These are phyloP conservation scores for Aureobasidium sp. DNA, from an alignment of 2,329 filamentous ascomycete species.

Conservation along the genomic window DNA sequence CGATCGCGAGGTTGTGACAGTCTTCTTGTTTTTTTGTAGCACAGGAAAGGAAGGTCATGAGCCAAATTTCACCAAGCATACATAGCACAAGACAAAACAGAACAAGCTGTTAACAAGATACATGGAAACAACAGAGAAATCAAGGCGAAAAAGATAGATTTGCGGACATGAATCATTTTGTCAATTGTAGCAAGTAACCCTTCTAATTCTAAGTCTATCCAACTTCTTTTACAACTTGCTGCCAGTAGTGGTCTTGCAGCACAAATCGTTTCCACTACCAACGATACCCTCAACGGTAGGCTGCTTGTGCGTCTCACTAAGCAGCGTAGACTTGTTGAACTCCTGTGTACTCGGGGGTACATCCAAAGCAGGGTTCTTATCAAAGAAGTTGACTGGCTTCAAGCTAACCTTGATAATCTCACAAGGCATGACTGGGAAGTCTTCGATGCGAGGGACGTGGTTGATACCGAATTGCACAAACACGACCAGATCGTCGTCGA, in stretches of 20 bases:
- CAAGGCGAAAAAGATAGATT: too few species aligned
- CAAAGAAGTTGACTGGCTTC: constrained; percentile 52
- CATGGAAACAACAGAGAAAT: too few species aligned
- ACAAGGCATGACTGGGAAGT: constrained; percentile 42
- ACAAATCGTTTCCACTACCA: constrained; percentile 27
- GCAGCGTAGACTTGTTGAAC: constrained; percentile 34
- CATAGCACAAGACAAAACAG: too few species aligned
- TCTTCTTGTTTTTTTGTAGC: too few species aligned
- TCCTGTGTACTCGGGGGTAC: constrained; percentile 45
- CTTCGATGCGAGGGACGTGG: constrained; percentile 25
- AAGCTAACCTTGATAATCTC: constrained; percentile 50
- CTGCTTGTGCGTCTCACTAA: constrained; percentile 25
- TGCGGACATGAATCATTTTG: too few species aligned
- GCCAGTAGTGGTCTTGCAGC: constrained; percentile 23
- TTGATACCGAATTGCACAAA: constrained; percentile 52
- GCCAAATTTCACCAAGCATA: too few species aligned
- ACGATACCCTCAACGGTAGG: constrained; percentile 25
- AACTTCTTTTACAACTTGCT: constrained; percentile 22
- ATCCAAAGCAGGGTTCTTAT: constrained; percentile 50
- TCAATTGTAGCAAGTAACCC: too few species aligned
- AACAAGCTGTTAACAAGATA: too few species aligned
- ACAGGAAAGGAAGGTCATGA: too few species aligned
- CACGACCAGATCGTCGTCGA: constrained; percentile 48
- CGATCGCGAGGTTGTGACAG: too few species aligned
- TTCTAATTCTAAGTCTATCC: too few species aligned